Percentiles rank a stretch among this genome's conserved stretches.
Conservation (phyloP, 2,329 filamentous ascomycete genomes). For the Macroventuria anomochaeta region DNA sequence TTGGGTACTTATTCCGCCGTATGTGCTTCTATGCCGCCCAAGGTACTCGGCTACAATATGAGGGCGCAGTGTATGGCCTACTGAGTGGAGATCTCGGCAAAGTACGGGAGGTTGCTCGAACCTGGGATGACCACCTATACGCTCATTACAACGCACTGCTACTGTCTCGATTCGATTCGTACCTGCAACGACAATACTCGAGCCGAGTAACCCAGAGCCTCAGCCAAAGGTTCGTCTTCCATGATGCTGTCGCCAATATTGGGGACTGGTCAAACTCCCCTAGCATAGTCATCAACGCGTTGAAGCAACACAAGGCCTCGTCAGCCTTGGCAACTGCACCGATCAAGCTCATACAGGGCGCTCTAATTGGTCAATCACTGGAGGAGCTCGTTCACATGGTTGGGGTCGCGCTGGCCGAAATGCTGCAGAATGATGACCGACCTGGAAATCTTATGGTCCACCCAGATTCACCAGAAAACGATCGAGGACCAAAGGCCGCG, state of each 20-base stretch:
- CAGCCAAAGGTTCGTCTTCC: slow-evolving; percentile 65
- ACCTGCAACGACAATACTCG: slow-evolving; percentile 63
- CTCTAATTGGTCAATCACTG: slow-evolving; percentile 69
- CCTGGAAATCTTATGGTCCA: slow-evolving; percentile 41
- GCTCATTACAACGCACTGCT: slow-evolving; percentile 87
- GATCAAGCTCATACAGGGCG: slow-evolving; percentile 77
- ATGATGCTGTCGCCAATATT: slow-evolving; percentile 69
- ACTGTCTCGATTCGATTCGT: slow-evolving; percentile 78
- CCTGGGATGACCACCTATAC: slow-evolving; percentile 88
- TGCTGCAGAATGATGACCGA: slow-evolving; percentile 39
- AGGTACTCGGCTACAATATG: slow-evolving; percentile 74
- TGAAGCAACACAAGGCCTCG: slow-evolving; percentile 65
- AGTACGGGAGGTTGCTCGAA: slow-evolving; percentile 76
- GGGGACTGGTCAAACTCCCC: slow-evolving; percentile 62
- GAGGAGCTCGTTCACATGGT: slow-evolving; percentile 53
- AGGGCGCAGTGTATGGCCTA: slow-evolving; percentile 88
- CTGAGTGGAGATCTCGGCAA: slow-evolving; percentile 83
- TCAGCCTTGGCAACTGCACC: slow-evolving; percentile 67
- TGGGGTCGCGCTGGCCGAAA: slow-evolving; percentile 52
- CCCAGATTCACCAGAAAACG: slow-evolving; percentile 31
- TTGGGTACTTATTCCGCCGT: slow-evolving; percentile 70
- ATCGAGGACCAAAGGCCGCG: slow-evolving; percentile 27
- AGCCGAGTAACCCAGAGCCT: slow-evolving; percentile 61
- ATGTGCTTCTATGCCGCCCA: slow-evolving; percentile 78
- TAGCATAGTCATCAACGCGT: slow-evolving; percentile 62